A percentile compares a stretch with the other conserved stretches of the same genome.
phyloP scores from a whole-genome alignment of 2,329 filamentous ascomycete genomes.

The Ophiosphaerella korrae region DNA sequence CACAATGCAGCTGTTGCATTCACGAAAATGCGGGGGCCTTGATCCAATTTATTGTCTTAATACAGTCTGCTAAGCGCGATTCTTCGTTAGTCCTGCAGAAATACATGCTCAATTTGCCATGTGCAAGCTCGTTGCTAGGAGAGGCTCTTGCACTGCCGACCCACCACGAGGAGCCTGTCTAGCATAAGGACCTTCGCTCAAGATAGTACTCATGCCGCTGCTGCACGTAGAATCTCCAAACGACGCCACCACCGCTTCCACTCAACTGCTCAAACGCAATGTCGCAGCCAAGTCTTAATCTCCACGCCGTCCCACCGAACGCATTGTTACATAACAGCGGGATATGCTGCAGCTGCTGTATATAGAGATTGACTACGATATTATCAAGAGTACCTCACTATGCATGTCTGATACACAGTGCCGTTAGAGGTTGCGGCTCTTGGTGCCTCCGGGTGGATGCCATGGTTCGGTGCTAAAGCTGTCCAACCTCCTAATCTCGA shows the following conservation, averaged over 20 bases:
- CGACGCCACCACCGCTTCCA: conserved; percentile 15
- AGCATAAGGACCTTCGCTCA: conserved; percentile 14
- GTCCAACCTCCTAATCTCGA: conserved; percentile 23
- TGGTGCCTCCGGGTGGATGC: background rate
- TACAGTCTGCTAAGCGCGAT: background rate
- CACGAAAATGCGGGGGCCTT: conserved; percentile 1
- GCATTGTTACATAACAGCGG: conserved; percentile 23
- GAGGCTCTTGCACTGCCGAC: conserved; percentile 4
- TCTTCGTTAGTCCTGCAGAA: background rate
- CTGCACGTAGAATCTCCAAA: conserved; percentile 20
- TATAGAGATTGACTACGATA: conserved; percentile 22
- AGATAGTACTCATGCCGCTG: conserved; percentile 7
- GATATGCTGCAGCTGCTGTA: conserved; percentile 22
- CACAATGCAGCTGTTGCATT: conserved; percentile 14
- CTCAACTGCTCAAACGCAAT: conserved; percentile 18
- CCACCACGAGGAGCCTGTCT: conserved; percentile 11
- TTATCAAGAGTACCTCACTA: conserved; percentile 27
- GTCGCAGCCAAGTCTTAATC: conserved; percentile 15
- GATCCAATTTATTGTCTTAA: conserved; percentile 1
- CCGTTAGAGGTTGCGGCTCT: conserved; percentile 1
- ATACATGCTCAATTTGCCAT: conserved; percentile 1
- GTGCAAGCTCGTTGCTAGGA: conserved; percentile 5
- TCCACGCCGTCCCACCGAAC: conserved; percentile 25
- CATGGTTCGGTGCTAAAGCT: conserved; percentile 16
- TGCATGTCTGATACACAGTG: conserved; percentile 17